Base-by-base conservation (phyloP, 306 rosid species). In the Castanea sativa region DNA sequence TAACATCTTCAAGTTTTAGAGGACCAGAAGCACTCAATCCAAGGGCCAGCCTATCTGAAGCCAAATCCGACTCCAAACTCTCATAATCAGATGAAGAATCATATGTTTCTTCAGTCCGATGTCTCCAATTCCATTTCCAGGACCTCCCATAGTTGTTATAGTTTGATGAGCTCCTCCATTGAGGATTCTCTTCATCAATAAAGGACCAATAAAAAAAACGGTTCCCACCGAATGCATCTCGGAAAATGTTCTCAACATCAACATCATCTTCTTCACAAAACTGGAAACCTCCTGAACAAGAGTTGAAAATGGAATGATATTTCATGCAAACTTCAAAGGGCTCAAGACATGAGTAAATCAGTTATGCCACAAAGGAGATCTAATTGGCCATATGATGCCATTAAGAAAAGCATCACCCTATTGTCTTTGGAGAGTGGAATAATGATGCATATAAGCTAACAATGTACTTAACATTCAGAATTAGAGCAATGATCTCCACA, bases 21-120 rank as follows among this genome's bases (percentile, higher is more conserved):
- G 98, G 97, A 77, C 97, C 98, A 25, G 83, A 81, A 73, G 86
- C 86, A 71, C 63, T 81, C 84, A 94, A 82, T 81, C 98, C 98
- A 57, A 94, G 98, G 88, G 90, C 93, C 78, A 84, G 69, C 82
- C 97, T 89, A 33, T 89, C 78, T 15, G 92, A 85, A 74, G 77
- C 79, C 64, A 78, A 58, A 77, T 79, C 79, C 45, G 87, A 83
- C 19, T 68, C 85, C 0, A 82, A 84, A 73, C 80, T 38, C 45
- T 87, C 89, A 56, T 75, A 75, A 43, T 86, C 91, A 6, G 79
- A 75, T 12, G 86, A 90, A 73, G 80, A 87, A 74, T 85, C 90
- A 12, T 73, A 78, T 21, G 86, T 82, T 71, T 91, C 91, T 51
- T 89, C 85, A 30, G 56, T 78, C 61, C 32, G 74, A 72, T 41